Evolutionary conservation across 129 eudicot genomes (phyloP), one percentile per base, ranked within the genome.

Genomic region (Scalesia atractyloides): DNA sequence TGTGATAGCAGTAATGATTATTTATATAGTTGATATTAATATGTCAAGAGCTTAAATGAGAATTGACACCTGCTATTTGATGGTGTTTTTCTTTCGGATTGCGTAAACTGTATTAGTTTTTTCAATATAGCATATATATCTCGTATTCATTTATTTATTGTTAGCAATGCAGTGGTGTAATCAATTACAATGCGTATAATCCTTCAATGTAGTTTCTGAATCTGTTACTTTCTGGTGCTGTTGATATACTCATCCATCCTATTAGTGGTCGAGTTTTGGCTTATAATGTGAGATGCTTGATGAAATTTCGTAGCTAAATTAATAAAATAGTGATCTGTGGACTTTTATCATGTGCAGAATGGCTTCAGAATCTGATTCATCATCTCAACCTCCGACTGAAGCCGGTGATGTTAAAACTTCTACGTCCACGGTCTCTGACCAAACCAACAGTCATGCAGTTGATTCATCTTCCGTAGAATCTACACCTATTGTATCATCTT

Each of bases 301-400:
- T 36, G 68, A n/a, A 63, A 16, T n/a, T 36, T 68, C 22, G 33
- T 16, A 33, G 16, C 49, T 16, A 9, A 48, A 50, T 34, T 34
- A 33, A 57, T 68, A 9, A 36, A 52, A 43, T 52, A 56, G 60
- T 75, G 18, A 61, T 77, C 22, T 49, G 71, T 49, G 36, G 73
- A 51, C 24, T 22, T 56, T 59, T 57, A 76, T 50, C n/a, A 47
- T 68, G 68, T 75, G 84, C 87, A 83, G 91, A 81, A 92, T 92
- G 98, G 89, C 91, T 59, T 76, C 85, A 70, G 82, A 73, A 71
- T 80, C 84, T 54, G 77, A 81, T 41, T 50, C 75, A 67, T 73
- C 84, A 20, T 75, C 86, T 69, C 76, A 75, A 44, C 62, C 50
- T 44, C 79, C 73, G 44, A 76, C 64, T 53, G 78, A 85, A 76